phyloP scores from a whole-genome alignment of 441 rosid genomes.

The Euphorbia neoarborescens region DNA sequence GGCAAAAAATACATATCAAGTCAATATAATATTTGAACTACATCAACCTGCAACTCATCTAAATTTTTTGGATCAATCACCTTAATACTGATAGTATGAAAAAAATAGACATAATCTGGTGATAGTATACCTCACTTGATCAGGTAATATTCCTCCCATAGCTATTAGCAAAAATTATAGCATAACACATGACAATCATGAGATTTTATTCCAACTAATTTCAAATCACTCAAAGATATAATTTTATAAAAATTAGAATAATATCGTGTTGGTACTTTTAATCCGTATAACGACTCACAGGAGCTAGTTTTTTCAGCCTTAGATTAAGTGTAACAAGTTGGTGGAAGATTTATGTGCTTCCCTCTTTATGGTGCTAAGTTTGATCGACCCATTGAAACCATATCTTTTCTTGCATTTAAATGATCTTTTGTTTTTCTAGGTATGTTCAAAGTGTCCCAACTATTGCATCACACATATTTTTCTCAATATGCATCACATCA shows the following conservation, averaged over 20 bases:
- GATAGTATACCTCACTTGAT: not conserved
- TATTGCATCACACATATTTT: too few relatives aligned
- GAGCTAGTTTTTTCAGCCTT: not conserved
- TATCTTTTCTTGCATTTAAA: not conserved
- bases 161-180: not conserved
- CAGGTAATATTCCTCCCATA: not conserved
- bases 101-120: too few relatives aligned
- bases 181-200: not conserved
- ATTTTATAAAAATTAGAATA: not conserved
- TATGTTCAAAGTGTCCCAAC: not conserved
- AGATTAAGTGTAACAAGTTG: too few relatives aligned
- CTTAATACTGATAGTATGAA: not conserved
- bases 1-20: not conserved
- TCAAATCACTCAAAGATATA: not conserved
- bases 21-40: not conserved
- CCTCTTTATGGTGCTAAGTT: too few relatives aligned
- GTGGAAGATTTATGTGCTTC: too few relatives aligned
- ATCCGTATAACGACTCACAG: not conserved
- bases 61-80: not conserved
- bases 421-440: not conserved
- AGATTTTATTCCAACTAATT: too few relatives aligned
- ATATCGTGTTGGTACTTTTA: not conserved
- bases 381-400: too few relatives aligned
- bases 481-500: too few relatives aligned
- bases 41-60: not conserved